Percentiles rank a stretch among this genome's conserved stretches.
Conservation (phyloP, 139 green algal genomes). For the Chlamydomonas sphaeroides region DNA sequence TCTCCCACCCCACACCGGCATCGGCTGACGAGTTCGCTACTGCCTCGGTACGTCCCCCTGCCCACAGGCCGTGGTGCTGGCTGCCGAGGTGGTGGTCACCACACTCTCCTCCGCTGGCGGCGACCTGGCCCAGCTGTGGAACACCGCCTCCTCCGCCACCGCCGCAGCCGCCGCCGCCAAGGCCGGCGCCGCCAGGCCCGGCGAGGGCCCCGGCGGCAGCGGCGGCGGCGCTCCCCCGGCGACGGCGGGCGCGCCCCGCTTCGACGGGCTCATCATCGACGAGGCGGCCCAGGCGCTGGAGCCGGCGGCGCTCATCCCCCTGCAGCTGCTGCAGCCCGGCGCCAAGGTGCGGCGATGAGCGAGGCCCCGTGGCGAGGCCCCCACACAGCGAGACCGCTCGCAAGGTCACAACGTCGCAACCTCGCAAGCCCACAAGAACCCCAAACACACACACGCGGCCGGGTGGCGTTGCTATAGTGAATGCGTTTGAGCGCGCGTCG, state of each 20-base stretch:
- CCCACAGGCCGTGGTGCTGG: slow-evolving; percentile 61
- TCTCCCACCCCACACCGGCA: too few relatives aligned
- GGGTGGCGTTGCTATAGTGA: too few relatives aligned
- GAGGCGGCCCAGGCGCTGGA: slow-evolving; percentile 86
- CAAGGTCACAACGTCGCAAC: too few relatives aligned
- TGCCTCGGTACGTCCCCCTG: too few relatives aligned
- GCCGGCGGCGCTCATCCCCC: slow-evolving; percentile 75
- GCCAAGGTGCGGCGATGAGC: slow-evolving; percentile 31
- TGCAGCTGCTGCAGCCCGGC: slow-evolving; percentile 67
- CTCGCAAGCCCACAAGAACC: too few relatives aligned
- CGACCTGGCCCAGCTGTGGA: slow-evolving; percentile 53
- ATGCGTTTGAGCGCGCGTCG: too few relatives aligned
- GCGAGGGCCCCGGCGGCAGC: background rate
- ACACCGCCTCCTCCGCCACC: background rate
- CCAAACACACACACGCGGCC: too few relatives aligned
- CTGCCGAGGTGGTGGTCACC: slow-evolving; percentile 65
- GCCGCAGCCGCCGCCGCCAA: background rate
- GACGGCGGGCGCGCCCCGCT: slow-evolving; percentile 41
- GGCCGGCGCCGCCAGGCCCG: background rate
- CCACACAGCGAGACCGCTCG: too few relatives aligned
- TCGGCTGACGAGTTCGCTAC: too few relatives aligned
- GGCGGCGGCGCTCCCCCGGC: background rate
- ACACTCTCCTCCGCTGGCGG: slow-evolving; percentile 74
- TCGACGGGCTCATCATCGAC: slow-evolving; percentile 80
- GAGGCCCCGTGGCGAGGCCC: too few relatives aligned